These are phyloP conservation scores for Kwoniella shivajii DNA, from an alignment of 1,284 basidiomycete species.

Conservation along the genomic window DNA sequence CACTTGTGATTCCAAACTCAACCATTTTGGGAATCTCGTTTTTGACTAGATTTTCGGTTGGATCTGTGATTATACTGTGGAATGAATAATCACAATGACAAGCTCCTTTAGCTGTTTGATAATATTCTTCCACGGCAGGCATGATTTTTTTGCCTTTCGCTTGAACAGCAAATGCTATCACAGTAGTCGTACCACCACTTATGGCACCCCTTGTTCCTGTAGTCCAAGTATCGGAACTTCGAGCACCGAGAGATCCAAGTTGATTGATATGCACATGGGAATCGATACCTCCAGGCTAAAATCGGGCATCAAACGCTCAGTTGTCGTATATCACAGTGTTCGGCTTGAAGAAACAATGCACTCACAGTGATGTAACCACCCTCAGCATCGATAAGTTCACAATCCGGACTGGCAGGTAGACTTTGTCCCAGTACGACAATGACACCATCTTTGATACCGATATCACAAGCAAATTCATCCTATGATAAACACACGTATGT, in stretches of 20 bases:
- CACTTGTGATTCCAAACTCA: constrained; percentile 13
- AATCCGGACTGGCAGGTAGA: constrained; percentile 9
- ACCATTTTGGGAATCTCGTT: constrained; percentile 19
- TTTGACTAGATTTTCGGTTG: constrained; percentile 13
- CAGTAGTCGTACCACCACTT: constrained; percentile 26
- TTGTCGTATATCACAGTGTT: constrained; percentile 3
- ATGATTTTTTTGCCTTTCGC: constrained; percentile 14
- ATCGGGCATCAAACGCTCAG: too few relatives aligned
- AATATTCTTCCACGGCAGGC: constrained; percentile 15
- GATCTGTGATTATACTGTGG: constrained; percentile 22
- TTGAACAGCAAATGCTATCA: constrained; percentile 21
- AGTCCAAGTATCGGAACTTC: constrained; percentile 21
- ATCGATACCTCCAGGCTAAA: constrained; percentile 9
- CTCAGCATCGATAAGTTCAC: not conserved
- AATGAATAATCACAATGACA: constrained; percentile 22
- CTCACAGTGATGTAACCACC: constrained; percentile 5
- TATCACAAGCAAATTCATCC: constrained; percentile 6
- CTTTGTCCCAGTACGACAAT: constrained; percentile 19
- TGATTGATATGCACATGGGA: constrained; percentile 8
- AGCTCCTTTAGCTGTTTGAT: constrained; percentile 11
- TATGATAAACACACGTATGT: not conserved
- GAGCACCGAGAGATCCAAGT: constrained; percentile 7
- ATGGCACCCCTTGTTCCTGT: constrained; percentile 18
- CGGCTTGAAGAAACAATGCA: not conserved
- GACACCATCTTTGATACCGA: constrained; percentile 24